Conservation (phyloP, 129 eudicot genomes). For the Flaveria robusta region DNA sequence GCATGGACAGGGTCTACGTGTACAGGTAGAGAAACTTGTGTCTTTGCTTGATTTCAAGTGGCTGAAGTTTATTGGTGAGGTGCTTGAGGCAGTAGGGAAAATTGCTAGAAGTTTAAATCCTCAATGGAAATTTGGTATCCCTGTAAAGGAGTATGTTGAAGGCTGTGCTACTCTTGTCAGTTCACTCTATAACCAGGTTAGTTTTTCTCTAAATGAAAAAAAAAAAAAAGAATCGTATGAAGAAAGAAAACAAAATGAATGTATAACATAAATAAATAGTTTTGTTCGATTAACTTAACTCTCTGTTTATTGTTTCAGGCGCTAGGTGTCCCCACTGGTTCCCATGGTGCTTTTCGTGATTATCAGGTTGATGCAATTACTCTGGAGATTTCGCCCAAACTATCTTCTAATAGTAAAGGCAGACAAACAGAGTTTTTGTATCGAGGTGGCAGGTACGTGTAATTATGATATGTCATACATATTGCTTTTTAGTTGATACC, state of each 20-base stretch:
- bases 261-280: background rate
- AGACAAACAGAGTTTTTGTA: conserved; percentile 60
- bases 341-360: conserved; percentile 99
- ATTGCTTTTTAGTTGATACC: conserved; percentile 11
- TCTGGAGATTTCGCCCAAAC: conserved; percentile 63
- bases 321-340: conserved; percentile 93
- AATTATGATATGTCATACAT: background rate
- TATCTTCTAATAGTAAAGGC: conserved; percentile 38
- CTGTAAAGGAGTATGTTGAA: conserved; percentile 81
- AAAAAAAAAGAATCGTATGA: background rate
- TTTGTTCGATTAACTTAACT: conserved; percentile 8
- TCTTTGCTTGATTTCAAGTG: conserved; percentile 64
- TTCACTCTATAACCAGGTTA: conserved; percentile 90
- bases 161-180: conserved; percentile 94
- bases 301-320: conserved; percentile 52
- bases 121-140: conserved; percentile 76
- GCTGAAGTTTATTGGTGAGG: conserved; percentile 60
- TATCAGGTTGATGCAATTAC: conserved; percentile 98
- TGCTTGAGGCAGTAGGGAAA: conserved; percentile 61
- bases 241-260: background rate
- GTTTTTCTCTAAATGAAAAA: background rate
- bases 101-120: conserved; percentile 74
- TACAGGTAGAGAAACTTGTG: conserved; percentile 66
- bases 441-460: conserved; percentile 76
- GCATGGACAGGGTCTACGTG: conserved; percentile 81